Base-by-base conservation (phyloP, 2,329 filamentous ascomycete genomes). In the Zymoseptoria pseudotritici region DNA sequence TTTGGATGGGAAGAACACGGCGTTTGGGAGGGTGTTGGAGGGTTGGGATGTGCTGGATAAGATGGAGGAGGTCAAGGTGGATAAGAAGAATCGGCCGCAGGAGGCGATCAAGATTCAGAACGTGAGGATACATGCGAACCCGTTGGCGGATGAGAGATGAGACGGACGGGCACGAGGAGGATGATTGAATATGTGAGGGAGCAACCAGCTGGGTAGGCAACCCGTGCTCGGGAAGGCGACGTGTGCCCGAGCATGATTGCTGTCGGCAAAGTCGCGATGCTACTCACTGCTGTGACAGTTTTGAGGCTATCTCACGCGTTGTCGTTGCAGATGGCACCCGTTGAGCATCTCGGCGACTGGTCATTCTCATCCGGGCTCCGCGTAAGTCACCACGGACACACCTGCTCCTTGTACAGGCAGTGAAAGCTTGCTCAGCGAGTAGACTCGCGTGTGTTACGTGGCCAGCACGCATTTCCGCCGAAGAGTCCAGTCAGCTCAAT, bases 1-100 rank as follows among this genome's bases (percentile, higher is more conserved):
- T 76, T 78, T 95, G 50, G 90, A 94, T 72, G 90, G 89, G 4
- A 83, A 90, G 72, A 94, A 94, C 71, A 92, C 90, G 0, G 86
- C 93, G 1, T 93, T 95, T 75, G 90, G 89, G 10, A 86, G 87
- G 72, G 79, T 93, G 36, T 71, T 87, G 50, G 78, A 79, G 61
- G 79, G 78, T 49, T 79, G 80, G 71, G 80, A 78, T 63, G 89
- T 87, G 4, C 75, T 94, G 67, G 83, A 86, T 58, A 86, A 83
- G 72, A 81, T 94, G 69, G 90, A 94, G 78, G 81, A 76, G 21
- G 74, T 90, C 20, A 83, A 86, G 63, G 84, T 92, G 54, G 90
- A 94, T 74, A 88, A 86, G 78, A 94, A 93, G 80, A 86, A 82
- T 67, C 78, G 89, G 55, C 89, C 89, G 0, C 86, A 85, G 75